Base-by-base conservation (phyloP, 2,329 filamentous ascomycete species). In the Xylaria multiplex region DNA sequence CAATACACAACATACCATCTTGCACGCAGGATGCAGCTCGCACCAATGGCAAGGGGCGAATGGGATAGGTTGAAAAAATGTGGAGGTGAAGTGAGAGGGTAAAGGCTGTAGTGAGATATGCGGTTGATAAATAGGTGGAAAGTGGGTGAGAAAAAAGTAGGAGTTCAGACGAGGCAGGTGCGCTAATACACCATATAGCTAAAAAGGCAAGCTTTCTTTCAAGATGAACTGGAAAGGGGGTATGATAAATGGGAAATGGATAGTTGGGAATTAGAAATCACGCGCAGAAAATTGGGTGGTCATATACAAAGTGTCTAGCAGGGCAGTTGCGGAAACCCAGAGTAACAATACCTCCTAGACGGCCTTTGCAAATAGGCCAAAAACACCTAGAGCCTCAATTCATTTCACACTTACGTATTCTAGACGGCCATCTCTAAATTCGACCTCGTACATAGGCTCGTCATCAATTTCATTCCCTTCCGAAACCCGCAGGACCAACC, bases 361-460 rank as follows among this genome's bases (percentile, higher is more conserved):
- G 8, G 11, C 35, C 35, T 9, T 37, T 8, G 35, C 35, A 37
- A 37, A 9, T 48, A 48, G 45, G 19, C 13, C 11, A 19, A 24
- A 48, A 35, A 9, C 11, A 37, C 14, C n/a, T 50, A 52, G 59
- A 62, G 22, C 14, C n/a, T 27, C 2, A 35, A 22, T 40, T 19
- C 8, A 35, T 16, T 49, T 56, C 11, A 32, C 32, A 80, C 83
- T 78, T 78, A 85, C 84, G 70, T 78, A 65, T 60, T 83, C 78
- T 67, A 80, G 70, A 56, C 79, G 77, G 27, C 83, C 83, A 69
- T 85, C 83, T 35, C 79, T 79, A 54, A 84, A 85, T 65, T 84
- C 82, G 11, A 82, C 76, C 4, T 70, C 73, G 49, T 81, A 82
- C 24, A 73, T 73, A 1, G 71, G 24, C 9, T 77, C 70, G 8